These are phyloP conservation scores for Claviceps pazoutovae DNA, from an alignment of 2,329 filamentous ascomycete genomes.

Conservation along the genomic window DNA sequence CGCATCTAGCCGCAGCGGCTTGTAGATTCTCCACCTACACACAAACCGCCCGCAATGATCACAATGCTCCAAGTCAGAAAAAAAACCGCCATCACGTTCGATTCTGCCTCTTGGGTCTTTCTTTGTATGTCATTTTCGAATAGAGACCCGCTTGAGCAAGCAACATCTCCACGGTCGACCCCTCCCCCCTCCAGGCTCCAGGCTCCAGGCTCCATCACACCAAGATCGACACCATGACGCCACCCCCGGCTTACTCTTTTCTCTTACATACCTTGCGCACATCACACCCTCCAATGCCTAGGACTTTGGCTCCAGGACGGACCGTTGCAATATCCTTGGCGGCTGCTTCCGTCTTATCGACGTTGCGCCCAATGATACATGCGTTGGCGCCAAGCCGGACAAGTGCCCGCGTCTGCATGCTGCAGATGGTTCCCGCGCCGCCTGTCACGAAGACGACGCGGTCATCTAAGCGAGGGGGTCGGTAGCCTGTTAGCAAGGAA, in stretches of 20 bases:
- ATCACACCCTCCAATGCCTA: conserved; percentile 70
- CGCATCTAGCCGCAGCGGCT: conserved; percentile 64
- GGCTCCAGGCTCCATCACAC: neutral
- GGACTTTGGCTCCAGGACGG: conserved; percentile 64
- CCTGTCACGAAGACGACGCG: conserved; percentile 94
- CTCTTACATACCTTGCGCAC: conserved; percentile 49
- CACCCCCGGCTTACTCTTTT: conserved; percentile 11
- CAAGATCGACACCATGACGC: neutral
- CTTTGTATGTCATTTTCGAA: neutral
- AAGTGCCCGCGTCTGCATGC: conserved; percentile 80
- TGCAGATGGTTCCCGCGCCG: conserved; percentile 86
- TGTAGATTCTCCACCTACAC: conserved; percentile 23
- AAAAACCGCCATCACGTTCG: neutral
- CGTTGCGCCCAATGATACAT: conserved; percentile 83
- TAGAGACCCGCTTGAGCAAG: no score
- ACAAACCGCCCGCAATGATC: neutral
- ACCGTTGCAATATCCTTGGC: conserved; percentile 73
- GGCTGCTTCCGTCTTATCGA: conserved; percentile 69
- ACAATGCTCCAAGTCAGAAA: neutral
- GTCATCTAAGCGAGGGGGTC: conserved; percentile 41
- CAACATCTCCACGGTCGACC: neutral
- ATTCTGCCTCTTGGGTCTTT: neutral
- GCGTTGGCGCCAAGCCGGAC: conserved; percentile 86
- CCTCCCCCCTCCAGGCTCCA: neutral
- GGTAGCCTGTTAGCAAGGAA: neutral